Percentiles rank a stretch among this genome's conserved stretches.
These are phyloP conservation scores for Noccaea caerulescens DNA, from an alignment of 345 rosid species.

Conservation along the genomic window DNA sequence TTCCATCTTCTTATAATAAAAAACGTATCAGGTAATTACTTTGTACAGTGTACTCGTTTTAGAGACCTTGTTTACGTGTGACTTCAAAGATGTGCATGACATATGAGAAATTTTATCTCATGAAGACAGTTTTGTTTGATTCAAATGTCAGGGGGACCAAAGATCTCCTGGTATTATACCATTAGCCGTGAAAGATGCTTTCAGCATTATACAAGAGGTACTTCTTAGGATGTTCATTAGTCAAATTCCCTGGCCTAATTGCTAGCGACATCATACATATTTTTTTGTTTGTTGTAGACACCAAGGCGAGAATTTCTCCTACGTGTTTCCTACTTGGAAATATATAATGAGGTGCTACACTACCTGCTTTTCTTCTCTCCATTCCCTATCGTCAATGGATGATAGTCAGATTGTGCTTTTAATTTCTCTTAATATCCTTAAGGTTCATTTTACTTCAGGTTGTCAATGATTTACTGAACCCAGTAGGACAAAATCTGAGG, in stretches of 20 bases:
- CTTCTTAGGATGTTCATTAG: constrained; percentile 25
- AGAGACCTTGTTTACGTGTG: constrained; percentile 18
- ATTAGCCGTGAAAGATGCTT: constrained; percentile 94
- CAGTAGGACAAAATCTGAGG: constrained; percentile 95
- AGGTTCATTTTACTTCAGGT: constrained; percentile 62
- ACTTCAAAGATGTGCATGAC: constrained; percentile 10
- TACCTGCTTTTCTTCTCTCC: constrained; percentile 17
- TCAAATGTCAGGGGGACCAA: constrained; percentile 87
- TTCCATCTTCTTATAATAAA: background rate
- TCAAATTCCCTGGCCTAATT: constrained; percentile 23
- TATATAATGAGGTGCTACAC: constrained; percentile 86
- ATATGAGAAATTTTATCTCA: constrained; percentile 9
- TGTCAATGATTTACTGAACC: constrained; percentile 93
- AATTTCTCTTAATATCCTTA: constrained; percentile 27
- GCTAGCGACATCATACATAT: constrained; percentile 29
- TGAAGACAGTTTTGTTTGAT: constrained; percentile 33
- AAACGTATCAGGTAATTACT: background rate
- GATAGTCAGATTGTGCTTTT: constrained; percentile 37
- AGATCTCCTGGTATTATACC: constrained; percentile 99
- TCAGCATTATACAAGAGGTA: constrained; percentile 99
- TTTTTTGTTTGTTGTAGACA: constrained; percentile 53
- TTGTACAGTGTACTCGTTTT: constrained; percentile 2
- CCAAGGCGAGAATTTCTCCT: constrained; percentile 93
- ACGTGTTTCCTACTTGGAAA: constrained; percentile 95
- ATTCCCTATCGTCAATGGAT: constrained; percentile 22